Evolutionary conservation across 805 yeast species (phyloP).

Genomic region (Yarrowia sp.): DNA sequence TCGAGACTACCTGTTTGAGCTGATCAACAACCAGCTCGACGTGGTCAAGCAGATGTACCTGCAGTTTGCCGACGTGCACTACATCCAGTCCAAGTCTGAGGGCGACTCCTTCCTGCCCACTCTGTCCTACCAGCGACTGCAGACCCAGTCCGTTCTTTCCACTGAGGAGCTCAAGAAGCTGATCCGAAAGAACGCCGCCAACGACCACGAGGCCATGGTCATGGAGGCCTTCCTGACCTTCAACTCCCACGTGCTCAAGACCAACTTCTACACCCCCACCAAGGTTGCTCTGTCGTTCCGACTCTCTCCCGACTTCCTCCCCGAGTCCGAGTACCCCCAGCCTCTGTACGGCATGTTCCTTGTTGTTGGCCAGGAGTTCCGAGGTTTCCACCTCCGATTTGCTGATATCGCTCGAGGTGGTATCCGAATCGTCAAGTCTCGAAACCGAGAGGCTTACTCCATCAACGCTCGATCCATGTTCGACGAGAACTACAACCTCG

Average conservation of each 20-base stretch:
- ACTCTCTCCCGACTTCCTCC: constrained; percentile 81
- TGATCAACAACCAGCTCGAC: constrained; percentile 64
- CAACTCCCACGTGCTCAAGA: constrained; percentile 83
- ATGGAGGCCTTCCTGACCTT: constrained; percentile 77
- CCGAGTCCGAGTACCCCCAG: constrained; percentile 82
- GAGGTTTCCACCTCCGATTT: constrained; percentile 96
- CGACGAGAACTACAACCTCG: constrained; percentile 95
- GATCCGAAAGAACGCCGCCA: constrained; percentile 64
- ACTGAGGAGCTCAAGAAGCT: constrained; percentile 71
- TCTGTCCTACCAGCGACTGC: constrained; percentile 79
- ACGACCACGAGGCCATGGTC: constrained; percentile 76
- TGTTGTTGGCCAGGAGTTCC: constrained; percentile 91
- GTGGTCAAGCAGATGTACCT: constrained; percentile 81
- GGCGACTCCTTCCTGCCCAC: constrained; percentile 47
- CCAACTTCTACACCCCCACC: constrained; percentile 89
- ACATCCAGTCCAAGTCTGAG: constrained; percentile 52
- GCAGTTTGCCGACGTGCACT: constrained; percentile 87
- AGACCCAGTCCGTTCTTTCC: constrained; percentile 66
- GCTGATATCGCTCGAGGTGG: constrained; percentile 98
- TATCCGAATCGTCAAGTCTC: constrained; percentile 87
- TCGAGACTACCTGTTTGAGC: constrained; percentile 73
- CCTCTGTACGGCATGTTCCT: constrained; percentile 93
- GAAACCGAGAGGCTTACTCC: constrained; percentile 79
- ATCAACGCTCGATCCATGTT: constrained; percentile 82
- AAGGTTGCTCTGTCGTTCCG: constrained; percentile 94